phyloP scores from a whole-genome alignment of 2,329 filamentous ascomycete species.

The Trichoderma gracile region DNA sequence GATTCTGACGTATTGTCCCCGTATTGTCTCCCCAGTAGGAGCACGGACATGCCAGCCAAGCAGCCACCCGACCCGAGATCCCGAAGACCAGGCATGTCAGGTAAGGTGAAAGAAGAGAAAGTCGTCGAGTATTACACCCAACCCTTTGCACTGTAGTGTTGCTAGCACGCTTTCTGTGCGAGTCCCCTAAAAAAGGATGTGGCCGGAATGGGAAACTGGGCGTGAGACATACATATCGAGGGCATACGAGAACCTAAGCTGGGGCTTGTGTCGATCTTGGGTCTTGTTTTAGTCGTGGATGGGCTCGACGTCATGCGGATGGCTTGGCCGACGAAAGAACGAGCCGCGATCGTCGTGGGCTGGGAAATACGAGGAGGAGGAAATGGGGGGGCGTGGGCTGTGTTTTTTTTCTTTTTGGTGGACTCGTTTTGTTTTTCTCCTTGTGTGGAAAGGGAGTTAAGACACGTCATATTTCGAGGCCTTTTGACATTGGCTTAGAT shows the following conservation, averaged over 20 bases:
- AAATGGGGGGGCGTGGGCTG: too few relatives aligned
- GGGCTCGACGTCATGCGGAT: conserved; percentile 7
- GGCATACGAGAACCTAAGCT: conserved; percentile 8
- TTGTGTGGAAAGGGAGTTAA: too few relatives aligned
- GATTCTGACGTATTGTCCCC: conserved; percentile 16
- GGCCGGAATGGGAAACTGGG: background rate
- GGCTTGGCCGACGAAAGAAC: conserved; percentile 14
- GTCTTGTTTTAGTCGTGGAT: background rate
- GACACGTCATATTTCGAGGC: too few relatives aligned
- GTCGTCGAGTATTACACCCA: background rate
- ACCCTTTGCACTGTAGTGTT: background rate
- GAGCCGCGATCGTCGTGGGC: conserved; percentile 9
- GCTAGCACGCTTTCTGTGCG: background rate
- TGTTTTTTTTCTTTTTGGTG: too few relatives aligned
- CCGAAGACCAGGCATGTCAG: too few relatives aligned
- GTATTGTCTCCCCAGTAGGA: conserved; percentile 9
- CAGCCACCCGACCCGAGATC: conserved; percentile 4
- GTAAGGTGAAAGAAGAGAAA: too few relatives aligned
- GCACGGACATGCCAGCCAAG: conserved; percentile 5
- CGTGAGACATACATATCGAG: conserved; percentile 18
- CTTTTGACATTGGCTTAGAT: too few relatives aligned
- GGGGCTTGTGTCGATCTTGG: background rate
- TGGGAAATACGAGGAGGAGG: background rate
- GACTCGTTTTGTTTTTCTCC: too few relatives aligned
- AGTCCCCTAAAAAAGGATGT: background rate